Evolutionary conservation across 495 filamentous ascomycete species (phyloP).

Genomic region (Penicillium bovifimosum): DNA sequence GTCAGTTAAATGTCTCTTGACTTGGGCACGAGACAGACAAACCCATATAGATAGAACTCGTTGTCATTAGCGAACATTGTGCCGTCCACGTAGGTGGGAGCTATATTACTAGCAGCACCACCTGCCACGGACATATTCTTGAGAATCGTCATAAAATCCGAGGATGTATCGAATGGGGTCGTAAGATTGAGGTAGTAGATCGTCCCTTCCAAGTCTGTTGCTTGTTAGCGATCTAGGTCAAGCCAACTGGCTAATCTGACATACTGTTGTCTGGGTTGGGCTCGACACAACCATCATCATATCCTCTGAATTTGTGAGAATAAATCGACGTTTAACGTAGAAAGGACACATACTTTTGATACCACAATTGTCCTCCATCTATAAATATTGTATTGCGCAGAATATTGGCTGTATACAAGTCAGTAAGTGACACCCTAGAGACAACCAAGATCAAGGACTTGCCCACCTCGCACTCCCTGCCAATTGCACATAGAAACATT

Average conservation of each 20-base stretch:
- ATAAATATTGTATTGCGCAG: conserved; percentile 63
- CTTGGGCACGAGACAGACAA: not conserved
- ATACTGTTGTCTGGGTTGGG: not conserved
- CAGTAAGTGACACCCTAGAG: not conserved
- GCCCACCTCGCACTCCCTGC: conserved; percentile 46
- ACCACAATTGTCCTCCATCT: conserved; percentile 57
- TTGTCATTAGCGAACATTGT: conserved; percentile 61
- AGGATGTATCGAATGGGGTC: conserved; percentile 38
- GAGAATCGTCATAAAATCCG: conserved; percentile 14
- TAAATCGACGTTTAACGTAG: not conserved
- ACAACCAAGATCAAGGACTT: not conserved
- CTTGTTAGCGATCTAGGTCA: conserved; percentile 32
- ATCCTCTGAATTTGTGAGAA: conserved; percentile 15
- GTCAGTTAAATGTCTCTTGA: not conserved
- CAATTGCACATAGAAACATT: conserved; percentile 56
- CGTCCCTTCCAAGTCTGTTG: conserved; percentile 44
- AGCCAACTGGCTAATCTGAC: not conserved
- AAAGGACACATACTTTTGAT: conserved; percentile 27
- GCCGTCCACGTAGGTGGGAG: conserved; percentile 56
- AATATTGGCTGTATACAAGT: conserved; percentile 46
- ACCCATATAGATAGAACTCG: conserved; percentile 47
- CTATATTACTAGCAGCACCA: conserved; percentile 47
- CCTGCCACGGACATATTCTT: conserved; percentile 36
- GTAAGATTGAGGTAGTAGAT: conserved; percentile 44
- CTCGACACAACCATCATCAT: conserved; percentile 17